phyloP scores from a whole-genome alignment of 805 yeast genomes.

The Helenozyma rhizophorensis region DNA sequence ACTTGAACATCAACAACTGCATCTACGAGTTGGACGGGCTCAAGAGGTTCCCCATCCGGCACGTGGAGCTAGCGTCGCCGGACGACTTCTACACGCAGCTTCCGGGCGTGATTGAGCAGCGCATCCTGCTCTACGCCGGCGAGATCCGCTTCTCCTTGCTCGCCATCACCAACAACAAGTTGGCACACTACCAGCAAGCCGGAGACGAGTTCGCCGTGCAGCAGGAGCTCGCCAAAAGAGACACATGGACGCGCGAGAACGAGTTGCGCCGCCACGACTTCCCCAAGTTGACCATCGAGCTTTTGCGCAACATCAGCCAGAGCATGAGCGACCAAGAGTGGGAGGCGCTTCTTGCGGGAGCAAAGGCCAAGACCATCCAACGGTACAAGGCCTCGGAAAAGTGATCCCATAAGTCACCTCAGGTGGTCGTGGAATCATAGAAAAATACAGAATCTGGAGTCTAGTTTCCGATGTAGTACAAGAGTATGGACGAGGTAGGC shows the following conservation, averaged over 20 bases:
- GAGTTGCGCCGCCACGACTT: slow-evolving; percentile 51
- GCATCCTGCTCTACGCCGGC: slow-evolving; percentile 42
- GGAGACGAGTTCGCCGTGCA: slow-evolving; percentile 38
- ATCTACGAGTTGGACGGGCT: slow-evolving; percentile 64
- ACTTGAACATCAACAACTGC: slow-evolving; percentile 37
- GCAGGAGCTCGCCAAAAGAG: slow-evolving; percentile 45
- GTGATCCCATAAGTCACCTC: no score
- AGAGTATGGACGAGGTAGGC: no score
- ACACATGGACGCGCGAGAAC: slow-evolving; percentile 51
- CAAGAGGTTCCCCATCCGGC: slow-evolving; percentile 50
- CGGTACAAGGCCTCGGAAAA: not conserved
- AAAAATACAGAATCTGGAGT: no score
- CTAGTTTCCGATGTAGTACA: no score
- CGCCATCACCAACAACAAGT: slow-evolving; percentile 49
- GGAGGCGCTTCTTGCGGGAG: slow-evolving; percentile 23
- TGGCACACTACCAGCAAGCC: slow-evolving; percentile 29
- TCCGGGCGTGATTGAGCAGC: slow-evolving; percentile 40
- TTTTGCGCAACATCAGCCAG: slow-evolving; percentile 39
- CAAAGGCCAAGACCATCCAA: slow-evolving; percentile 16
- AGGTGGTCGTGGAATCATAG: no score
- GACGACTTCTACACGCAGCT: slow-evolving; percentile 41
- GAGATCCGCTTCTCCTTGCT: slow-evolving; percentile 56
- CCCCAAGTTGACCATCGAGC: slow-evolving; percentile 45
- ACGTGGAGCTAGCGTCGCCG: slow-evolving; percentile 34
- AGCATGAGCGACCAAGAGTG: slow-evolving; percentile 37